Conservation (phyloP, 164 flowering plant genomes). For the Malania oleifera region DNA sequence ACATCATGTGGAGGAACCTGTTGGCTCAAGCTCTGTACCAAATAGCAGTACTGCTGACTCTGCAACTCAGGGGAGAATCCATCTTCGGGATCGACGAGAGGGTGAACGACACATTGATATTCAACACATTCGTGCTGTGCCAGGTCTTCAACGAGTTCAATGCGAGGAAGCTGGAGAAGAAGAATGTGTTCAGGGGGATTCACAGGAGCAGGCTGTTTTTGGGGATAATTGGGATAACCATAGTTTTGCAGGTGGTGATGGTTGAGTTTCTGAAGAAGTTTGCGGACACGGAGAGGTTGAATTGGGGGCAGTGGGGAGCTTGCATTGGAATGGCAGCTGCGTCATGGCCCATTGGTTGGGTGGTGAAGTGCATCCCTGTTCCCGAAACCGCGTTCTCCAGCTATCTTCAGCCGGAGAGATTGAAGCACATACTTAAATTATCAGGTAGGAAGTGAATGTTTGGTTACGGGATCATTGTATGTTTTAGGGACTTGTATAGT, state of each 20-base stretch:
- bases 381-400: conserved; percentile 28
- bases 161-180: conserved; percentile 42
- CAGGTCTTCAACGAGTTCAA: conserved; percentile 60
- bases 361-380: conserved; percentile 51
- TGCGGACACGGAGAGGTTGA: conserved; percentile 49
- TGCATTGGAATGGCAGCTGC: conserved; percentile 36
- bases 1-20: conserved; percentile 69
- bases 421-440: too few relatives aligned
- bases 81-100: conserved; percentile 31
- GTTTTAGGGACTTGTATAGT: too few relatives aligned
- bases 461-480: too few relatives aligned
- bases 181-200: conserved; percentile 41
- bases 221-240: conserved; percentile 35
- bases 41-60: conserved; percentile 30
- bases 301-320: conserved; percentile 50
- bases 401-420: conserved; percentile 16
- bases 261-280: conserved; percentile 47
- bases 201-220: conserved; percentile 38
- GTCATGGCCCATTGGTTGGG: conserved; percentile 52
- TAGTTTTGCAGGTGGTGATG: conserved; percentile 46
- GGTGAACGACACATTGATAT: conserved; percentile 45
- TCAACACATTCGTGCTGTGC: conserved; percentile 54
- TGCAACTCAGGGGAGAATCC: conserved; percentile 42
- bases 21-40: conserved; percentile 53
- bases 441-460: too few relatives aligned